Base-by-base conservation (phyloP, 2,329 filamentous ascomycete genomes). In the Fulvia fulva region DNA sequence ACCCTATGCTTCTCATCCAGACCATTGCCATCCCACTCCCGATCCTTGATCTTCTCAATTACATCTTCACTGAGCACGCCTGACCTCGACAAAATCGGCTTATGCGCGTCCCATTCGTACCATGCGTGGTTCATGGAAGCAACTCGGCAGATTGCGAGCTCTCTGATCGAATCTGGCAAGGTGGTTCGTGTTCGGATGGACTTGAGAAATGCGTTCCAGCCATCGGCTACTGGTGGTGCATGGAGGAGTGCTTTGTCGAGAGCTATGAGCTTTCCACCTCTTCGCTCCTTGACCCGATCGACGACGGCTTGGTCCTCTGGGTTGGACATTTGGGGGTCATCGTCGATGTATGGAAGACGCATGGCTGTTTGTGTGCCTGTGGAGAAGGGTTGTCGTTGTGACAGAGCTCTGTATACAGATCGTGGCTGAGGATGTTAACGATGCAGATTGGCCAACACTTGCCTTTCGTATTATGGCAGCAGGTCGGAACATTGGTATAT, bases 31-130 rank as follows among this genome's bases (percentile, higher is more conserved):
- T 69, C 56, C 72, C 66, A 69, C 56, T 77, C 75, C 41, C 47
- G 54, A 43, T 68, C 62, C 60, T 68, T 69, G 65, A 87, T 74
- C 7, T 77, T 80, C 16, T 72, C 69, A 30, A 80, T 60, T 19
- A 74, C 75, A 32, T 76, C 78, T 30, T 79, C 74, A 19, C 76
- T 74, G 5, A 90, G 80, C 5, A 86, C 86, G 0, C 79, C 83
- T 21, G 90, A 81, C 7, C 87, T 84, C 0, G 81, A 86, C 14
- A 93, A 78, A 3, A 79, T 69, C 1, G 90, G 90, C 16, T 86
- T 86, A 71, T 96, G 91, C 55, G 90, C 84, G 34, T 77, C 82
- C 90, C 89, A 95, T 73, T 96, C 91, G 74, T 91, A 95, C 85
- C 88, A 90, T 1, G 91, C 91, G 19, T 81, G 75, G 74, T 95